Base-by-base conservation (phyloP, 805 yeast genomes). In the Candida wancherniae region DNA sequence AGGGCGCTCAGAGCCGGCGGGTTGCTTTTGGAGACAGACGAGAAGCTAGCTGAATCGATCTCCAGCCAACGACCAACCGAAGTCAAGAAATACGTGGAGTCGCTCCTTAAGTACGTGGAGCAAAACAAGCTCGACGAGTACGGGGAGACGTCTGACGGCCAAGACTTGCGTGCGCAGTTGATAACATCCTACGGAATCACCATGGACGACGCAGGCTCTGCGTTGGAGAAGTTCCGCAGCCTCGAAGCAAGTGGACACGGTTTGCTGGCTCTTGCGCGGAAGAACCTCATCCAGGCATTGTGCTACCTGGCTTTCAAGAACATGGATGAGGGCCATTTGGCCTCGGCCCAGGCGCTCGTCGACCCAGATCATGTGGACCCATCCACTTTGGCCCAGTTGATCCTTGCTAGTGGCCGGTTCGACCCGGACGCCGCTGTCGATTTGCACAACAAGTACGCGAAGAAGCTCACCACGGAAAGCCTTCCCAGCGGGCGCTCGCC, bases 361-460 rank as follows among this genome's bases (percentile, higher is more conserved):
- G 57, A 57, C 11, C 54, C 56, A 0, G 47, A 47, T 2, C 39
- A 47, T 10, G 25, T 49, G 15, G 50, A 65, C 1, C 51, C 62
- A 6, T 55, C 58, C 19, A 46, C 61, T 3, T 34, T 71, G 5
- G 67, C 69, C 33, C 53, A 59, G 4, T 44, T 66, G 26, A 67
- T 75, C 9, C 40, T 74, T 6, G 69, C 67, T 0, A 49, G 58
- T 15, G 49, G 71, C 8, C 53, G 51, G 22, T 63, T 67, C 24
- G 58, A 67, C 22, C 36, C 56, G 5, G 69, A 66, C 6, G 39
- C 50, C 24, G 52, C 73, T 1, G 53, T 75, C 22, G 58, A 54
- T 2, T 34, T 71, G 4, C 75, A 63, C 50, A 75, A 75, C 42
- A 56, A 59, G 10, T 64, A 66, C 46, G 69, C 75, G 19, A 48